phyloP scores from a whole-genome alignment of 2,329 filamentous ascomycete species.

The Colletotrichum aenigma region DNA sequence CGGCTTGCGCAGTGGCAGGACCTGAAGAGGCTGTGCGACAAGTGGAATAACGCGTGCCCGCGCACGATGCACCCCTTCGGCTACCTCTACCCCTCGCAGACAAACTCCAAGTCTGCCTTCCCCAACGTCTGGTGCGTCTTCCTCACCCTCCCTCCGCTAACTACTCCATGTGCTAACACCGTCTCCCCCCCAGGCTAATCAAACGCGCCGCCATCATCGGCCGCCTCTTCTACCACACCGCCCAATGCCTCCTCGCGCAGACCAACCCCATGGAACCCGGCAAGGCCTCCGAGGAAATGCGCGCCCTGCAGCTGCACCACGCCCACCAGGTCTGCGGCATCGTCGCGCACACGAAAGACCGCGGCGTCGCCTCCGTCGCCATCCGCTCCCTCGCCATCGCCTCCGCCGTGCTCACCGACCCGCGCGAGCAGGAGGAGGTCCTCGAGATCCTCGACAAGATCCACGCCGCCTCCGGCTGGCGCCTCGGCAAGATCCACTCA shows the following conservation, averaged over 20 bases:
- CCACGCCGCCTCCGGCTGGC: constrained; percentile 78
- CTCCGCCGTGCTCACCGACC: constrained; percentile 71
- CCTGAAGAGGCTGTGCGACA: constrained; percentile 81
- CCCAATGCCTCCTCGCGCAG: constrained; percentile 80
- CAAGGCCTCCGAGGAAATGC: constrained; percentile 69
- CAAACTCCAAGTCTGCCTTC: constrained; percentile 74
- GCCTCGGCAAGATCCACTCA: constrained; percentile 71
- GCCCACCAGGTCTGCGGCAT: constrained; percentile 90
- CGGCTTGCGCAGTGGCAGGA: constrained; percentile 78
- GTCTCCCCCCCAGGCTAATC: constrained; percentile 63
- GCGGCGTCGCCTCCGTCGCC: constrained; percentile 78
- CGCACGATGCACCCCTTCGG: constrained; percentile 87
- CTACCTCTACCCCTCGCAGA: constrained; percentile 72
- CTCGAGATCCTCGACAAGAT: constrained; percentile 78
- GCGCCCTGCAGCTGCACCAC: constrained; percentile 72
- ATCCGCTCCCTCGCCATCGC: constrained; percentile 81
- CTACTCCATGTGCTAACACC: neutral
- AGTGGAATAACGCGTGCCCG: constrained; percentile 80
- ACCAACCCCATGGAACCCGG: constrained; percentile 73
- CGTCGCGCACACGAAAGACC: constrained; percentile 81
- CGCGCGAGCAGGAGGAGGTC: constrained; percentile 80
- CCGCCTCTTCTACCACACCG: constrained; percentile 87
- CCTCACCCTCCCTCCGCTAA: neutral
- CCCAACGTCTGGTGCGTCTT: constrained; percentile 79
- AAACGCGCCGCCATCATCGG: constrained; percentile 83